Conservation (phyloP, 163 green algal species). For the Chlamydomonas reinhardtii region DNA sequence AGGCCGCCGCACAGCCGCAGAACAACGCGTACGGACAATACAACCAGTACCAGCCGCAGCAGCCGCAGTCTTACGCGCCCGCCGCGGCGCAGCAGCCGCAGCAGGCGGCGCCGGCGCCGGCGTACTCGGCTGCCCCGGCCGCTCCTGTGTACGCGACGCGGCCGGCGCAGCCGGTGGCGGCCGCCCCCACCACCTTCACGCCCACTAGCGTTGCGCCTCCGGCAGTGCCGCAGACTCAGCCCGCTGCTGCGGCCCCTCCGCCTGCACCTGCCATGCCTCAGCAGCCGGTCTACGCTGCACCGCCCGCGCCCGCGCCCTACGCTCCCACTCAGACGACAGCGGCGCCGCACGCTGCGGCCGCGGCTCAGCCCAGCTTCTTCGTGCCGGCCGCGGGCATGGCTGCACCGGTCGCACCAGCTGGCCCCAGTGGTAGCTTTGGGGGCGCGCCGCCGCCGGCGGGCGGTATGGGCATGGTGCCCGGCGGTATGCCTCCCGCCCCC, state of each 20-base stretch:
- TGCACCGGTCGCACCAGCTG: neutral
- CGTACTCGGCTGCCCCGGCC: neutral
- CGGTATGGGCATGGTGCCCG: conserved; percentile 24
- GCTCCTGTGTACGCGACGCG: conserved; percentile 7
- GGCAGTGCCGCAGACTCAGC: conserved; percentile 12
- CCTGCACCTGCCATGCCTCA: neutral
- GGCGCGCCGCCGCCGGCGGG: conserved; percentile 12
- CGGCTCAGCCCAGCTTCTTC: conserved; percentile 42
- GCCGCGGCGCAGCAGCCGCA: conserved; percentile 17
- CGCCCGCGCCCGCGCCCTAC: neutral
- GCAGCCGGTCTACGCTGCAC: neutral
- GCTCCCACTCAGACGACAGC: neutral
- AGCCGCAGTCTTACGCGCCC: neutral
- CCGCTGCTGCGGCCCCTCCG: neutral
- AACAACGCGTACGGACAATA: conserved; percentile 30
- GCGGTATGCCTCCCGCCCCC: conserved; percentile 41
- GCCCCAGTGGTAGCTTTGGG: conserved; percentile 9
- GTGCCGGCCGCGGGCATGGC: neutral
- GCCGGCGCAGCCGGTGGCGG: neutral
- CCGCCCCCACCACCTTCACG: conserved; percentile 13
- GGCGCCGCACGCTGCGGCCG: conserved; percentile 1
- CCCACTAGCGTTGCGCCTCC: conserved; percentile 14
- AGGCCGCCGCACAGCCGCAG: conserved; percentile 2
- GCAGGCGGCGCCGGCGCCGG: neutral
- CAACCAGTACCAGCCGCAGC: conserved; percentile 30